phyloP scores from a whole-genome alignment of 106 monocot species.

The Narthecium ossifragum region DNA sequence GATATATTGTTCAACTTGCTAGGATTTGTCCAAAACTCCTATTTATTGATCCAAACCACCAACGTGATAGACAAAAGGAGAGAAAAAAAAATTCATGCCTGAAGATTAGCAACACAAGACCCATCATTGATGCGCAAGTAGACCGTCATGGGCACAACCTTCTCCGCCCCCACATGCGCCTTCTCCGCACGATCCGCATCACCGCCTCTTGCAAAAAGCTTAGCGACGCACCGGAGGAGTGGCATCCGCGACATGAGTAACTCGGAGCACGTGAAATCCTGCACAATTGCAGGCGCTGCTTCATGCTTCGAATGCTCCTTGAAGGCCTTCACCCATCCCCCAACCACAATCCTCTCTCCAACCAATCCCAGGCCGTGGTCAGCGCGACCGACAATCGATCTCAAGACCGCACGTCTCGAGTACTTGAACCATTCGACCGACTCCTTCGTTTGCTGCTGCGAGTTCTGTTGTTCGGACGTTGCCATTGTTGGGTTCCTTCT shows the following conservation, averaged over 20 bases:
- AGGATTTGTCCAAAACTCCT: no score
- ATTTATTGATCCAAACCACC: neutral
- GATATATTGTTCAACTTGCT: no score
- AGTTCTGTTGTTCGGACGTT: neutral
- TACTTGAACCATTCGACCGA: slow-evolving; percentile 40
- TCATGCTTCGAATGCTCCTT: slow-evolving; percentile 17
- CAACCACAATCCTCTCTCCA: slow-evolving; percentile 58
- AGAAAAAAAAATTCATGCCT: slow-evolving; percentile 30
- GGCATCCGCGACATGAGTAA: slow-evolving; percentile 34
- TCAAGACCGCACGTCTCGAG: slow-evolving; percentile 44
- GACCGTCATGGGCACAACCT: slow-evolving; percentile 9
- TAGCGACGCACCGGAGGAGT: slow-evolving; percentile 39
- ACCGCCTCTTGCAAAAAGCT: slow-evolving; percentile 8
- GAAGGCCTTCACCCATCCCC: slow-evolving; percentile 79
- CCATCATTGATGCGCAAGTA: slow-evolving; percentile 69
- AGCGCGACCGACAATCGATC: slow-evolving; percentile 38
- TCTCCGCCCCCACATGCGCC: neutral
- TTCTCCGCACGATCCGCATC: neutral
- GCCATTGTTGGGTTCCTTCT: slow-evolving; percentile 2
- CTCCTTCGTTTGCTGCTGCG: neutral
- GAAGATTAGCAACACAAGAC: slow-evolving; percentile 52
- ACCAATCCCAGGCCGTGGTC: slow-evolving; percentile 41
- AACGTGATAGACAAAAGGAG: no score
- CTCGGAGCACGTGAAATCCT: slow-evolving; percentile 47
- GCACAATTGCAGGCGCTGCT: neutral